Base-by-base conservation (phyloP, 768 basidiomycete species). In the Boletus patriciae region DNA sequence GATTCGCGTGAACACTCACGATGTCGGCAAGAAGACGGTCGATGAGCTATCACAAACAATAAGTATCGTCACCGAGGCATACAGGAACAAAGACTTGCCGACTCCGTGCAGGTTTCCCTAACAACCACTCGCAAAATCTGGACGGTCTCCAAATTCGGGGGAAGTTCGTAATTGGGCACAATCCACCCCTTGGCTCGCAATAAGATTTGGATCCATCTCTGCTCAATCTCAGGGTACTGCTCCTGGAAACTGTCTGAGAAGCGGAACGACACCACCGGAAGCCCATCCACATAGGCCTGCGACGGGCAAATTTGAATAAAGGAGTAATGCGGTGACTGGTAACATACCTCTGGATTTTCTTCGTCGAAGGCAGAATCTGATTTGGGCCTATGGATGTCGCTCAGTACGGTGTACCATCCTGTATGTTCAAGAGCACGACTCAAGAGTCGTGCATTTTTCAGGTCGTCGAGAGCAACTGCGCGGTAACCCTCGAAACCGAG, bases 21-120 rank as follows among this genome's bases (percentile, higher is more conserved):
- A 93, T 75, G 57, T 94, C 91, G 3, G 72, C 72, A 21, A 93
- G 72, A 23, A 94, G 78, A 52, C 83, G 79, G 59, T 87, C 85
- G 43, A 86, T 60, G 50, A 88, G 76, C 81, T 86, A 40, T 73
- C 48, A 12, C 41, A 25, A 31, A 27, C 11, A 64, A 63, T 61
- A 65, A 74, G 25, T 62, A 69, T 55, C 36, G 69, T 66, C 18
- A 68, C 63, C 46, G 61, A 70, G 52, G 13, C 44, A 46, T 34
- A 54, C 51, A 40, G 55, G 63, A 19, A 67, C 13, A 66, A 12
- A 70, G 52, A 75, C 70, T 55, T 57, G 80, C 78, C 46, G 77
- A 75, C 53, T 83, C 81, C 13, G 78, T 76, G 61, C 80, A 70
- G 46, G 74, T 81, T 72, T 85, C 84, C 56, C 80, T 74, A 19